A percentile compares a stretch with the other conserved stretches of the same genome.
phyloP scores from a whole-genome alignment of 345 rosid genomes.

The Populus simonii region DNA sequence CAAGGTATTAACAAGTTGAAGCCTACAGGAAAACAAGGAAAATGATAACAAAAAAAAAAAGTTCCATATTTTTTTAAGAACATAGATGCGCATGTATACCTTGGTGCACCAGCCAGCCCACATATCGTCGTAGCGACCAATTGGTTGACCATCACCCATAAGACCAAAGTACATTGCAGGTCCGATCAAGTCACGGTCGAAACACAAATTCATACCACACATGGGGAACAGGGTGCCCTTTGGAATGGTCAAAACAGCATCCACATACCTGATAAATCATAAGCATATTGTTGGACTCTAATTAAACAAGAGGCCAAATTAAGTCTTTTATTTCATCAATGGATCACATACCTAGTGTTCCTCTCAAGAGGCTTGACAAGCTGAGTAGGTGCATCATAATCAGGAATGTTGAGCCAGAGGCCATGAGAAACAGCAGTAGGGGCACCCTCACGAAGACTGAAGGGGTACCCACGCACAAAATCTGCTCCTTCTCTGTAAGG shows the following conservation, averaged over 20 bases:
- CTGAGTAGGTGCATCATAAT: conserved; percentile 98
- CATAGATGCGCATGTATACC: conserved; percentile 30
- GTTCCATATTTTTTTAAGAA: not conserved
- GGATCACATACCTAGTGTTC: conserved; percentile 62
- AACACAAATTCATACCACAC: conserved; percentile 98
- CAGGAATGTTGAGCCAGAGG: conserved; percentile 98
- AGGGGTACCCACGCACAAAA: conserved; percentile 96
- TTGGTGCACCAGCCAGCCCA: conserved; percentile 99
- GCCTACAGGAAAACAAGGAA: too few species aligned
- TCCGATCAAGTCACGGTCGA: conserved; percentile 89
- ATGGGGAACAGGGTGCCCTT: conserved; percentile 93
- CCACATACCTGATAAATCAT: conserved; percentile 57
- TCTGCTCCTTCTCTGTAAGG: conserved; percentile 88
- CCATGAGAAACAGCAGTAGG: conserved; percentile 96
- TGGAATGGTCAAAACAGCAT: conserved; percentile 86
- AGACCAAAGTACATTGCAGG: conserved; percentile 98
- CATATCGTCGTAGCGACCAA: conserved; percentile 93
- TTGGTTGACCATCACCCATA: conserved; percentile 97
- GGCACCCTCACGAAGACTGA: conserved; percentile 91
- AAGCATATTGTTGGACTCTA: conserved; percentile 3
- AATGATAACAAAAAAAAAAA: too few species aligned
- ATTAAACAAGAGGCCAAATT: not conserved
- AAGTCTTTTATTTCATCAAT: not conserved
- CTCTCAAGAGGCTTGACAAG: conserved; percentile 94
- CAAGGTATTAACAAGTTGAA: not conserved